These are phyloP conservation scores for Phytophthora cryptogea DNA, from an alignment of 352 stramenopile species.

Conservation along the genomic window DNA sequence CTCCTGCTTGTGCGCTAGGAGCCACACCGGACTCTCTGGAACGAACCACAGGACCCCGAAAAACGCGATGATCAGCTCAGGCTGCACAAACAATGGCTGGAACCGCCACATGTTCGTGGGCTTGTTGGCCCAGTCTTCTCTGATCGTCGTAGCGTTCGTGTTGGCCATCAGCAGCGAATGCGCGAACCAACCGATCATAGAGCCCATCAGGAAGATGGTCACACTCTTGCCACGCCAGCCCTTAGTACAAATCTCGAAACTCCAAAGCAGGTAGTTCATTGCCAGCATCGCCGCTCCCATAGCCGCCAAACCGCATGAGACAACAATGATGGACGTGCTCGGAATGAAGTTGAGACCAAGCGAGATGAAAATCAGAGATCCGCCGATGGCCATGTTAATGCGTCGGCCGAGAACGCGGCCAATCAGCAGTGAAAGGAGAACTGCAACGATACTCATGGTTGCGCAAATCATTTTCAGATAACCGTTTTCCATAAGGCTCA, in stretches of 20 bases:
- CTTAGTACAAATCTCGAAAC: constrained; percentile 87
- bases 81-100: constrained; percentile 63
- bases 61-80: constrained; percentile 64
- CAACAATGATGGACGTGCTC: constrained; percentile 55
- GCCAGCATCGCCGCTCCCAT: constrained; percentile 67
- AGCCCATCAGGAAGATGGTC: constrained; percentile 80
- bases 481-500: constrained; percentile 53
- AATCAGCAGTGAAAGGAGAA: constrained; percentile 57
- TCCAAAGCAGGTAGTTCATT: constrained; percentile 83
- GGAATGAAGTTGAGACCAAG: constrained; percentile 66
- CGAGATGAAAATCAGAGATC: constrained; percentile 50
- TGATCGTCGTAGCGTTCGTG: constrained; percentile 49
- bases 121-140: constrained; percentile 40
- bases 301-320: constrained; percentile 54
- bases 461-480: constrained; percentile 65
- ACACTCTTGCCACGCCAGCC: constrained; percentile 87
- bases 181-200: constrained; percentile 68
- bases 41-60: constrained; percentile 65
- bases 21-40: constrained; percentile 83
- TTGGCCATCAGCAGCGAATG: constrained; percentile 64
- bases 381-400: constrained; percentile 61
- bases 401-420: constrained; percentile 66
- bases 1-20: constrained; percentile 57
- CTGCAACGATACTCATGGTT: constrained; percentile 49
- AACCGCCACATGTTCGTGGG: constrained; percentile 65